Base-by-base conservation (phyloP, 2,329 filamentous ascomycete species). In the Pestalotiopsis sp. region DNA sequence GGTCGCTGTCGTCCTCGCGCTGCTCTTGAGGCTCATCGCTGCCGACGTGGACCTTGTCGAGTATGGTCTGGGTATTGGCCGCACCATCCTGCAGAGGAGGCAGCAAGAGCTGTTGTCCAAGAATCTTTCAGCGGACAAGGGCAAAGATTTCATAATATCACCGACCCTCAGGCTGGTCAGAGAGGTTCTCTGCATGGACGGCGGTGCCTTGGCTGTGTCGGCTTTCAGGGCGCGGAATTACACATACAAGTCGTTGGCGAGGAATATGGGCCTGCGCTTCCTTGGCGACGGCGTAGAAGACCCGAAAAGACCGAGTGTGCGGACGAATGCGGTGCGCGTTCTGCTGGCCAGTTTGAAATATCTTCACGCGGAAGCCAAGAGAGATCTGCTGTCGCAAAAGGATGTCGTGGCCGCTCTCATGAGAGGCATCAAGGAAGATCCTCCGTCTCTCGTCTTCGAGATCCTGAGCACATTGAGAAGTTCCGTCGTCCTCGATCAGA, bases 111-210 rank as follows among this genome's bases (percentile, higher is more conserved):
- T 97, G 3, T 82, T 98, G 27, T 90, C 93, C 39, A 90, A 91
- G 69, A 94, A 93, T 69, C 82, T 98, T 20, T 91, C 93, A 3
- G 90, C 93, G 0, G 91, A 93, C 27, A 95, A 94, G 79, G 87
- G 90, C 62, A 97, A 97, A 77, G 94, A 94, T 52, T 94, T 93
- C 79, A 84, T 98, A 69, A 95, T 98, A 70, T 96, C 94, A 2
- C 95, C 96, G 0, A 95, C 93, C 27, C 82, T 99, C 69, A 90
- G 95, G 68, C 83, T 99, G 65, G 86, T 99, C 69, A 93, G 91
- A 65, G 95, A 99, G 80, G 87, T 95, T n/a, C 89, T 93, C 17
- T 90, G 86, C 67, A 92, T 97, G 71, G 95, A 98, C 79, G 94
- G 94, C 17, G 97, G 96, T 14, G 88, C 90, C 57, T 86, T 94